Conservation (phyloP, 2,329 filamentous ascomycete species). For the Aspergillus pseudotamarii region DNA sequence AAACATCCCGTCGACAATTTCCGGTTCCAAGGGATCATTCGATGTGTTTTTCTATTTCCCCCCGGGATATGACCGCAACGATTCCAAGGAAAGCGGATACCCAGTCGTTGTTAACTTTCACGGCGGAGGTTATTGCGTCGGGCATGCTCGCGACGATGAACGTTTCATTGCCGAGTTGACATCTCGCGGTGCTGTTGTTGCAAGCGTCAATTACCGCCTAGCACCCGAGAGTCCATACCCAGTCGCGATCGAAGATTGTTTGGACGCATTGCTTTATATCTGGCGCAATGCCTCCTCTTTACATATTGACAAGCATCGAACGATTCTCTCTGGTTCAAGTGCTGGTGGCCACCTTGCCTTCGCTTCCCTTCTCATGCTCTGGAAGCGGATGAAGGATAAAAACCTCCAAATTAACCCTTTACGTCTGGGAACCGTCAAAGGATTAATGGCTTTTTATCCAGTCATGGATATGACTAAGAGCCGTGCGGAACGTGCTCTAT, state of each 20-base stretch:
- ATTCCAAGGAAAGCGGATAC: not conserved
- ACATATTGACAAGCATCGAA: not conserved
- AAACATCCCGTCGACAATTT: not conserved
- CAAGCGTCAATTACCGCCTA: not conserved
- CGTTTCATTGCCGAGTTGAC: not conserved
- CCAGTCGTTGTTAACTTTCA: not conserved
- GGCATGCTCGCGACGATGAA: not conserved
- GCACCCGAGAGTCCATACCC: not conserved
- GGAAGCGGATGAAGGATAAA: not conserved
- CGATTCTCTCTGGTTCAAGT: not conserved
- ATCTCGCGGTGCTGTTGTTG: too few species aligned
- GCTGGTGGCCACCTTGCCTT: not conserved
- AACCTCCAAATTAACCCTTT: not conserved
- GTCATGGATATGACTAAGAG: constrained; percentile 1
- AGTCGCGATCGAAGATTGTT: not conserved
- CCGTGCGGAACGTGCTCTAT: not conserved
- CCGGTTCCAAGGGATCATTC: not conserved
- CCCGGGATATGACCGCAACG: not conserved
- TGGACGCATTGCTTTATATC: not conserved
- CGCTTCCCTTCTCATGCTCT: not conserved
- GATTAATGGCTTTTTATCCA: not conserved
- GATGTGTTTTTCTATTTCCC: constrained; percentile 1
- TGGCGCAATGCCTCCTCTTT: not conserved
- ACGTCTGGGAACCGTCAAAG: not conserved
- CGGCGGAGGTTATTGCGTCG: not conserved